A percentile compares a stretch with the other conserved stretches of the same genome.
These are phyloP conservation scores for Aspergillus sclerotialis DNA, from an alignment of 2,329 filamentous ascomycete species.

Conservation along the genomic window DNA sequence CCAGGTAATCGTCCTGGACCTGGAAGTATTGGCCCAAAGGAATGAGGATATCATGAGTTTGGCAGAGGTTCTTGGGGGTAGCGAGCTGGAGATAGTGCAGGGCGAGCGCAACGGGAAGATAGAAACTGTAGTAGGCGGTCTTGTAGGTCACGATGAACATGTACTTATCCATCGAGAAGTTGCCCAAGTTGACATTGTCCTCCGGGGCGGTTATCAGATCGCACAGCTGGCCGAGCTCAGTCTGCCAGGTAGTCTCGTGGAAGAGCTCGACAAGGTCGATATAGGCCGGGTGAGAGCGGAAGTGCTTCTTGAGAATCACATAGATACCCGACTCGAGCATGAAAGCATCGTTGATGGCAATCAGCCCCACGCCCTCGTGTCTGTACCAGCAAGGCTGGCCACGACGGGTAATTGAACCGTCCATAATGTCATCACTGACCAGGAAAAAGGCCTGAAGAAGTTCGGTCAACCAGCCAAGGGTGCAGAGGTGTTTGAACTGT, in stretches of 20 bases:
- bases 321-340: constrained; percentile 91
- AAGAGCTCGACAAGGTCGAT: constrained; percentile 91
- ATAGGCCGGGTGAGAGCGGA: constrained; percentile 79
- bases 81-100: constrained; percentile 79
- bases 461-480: constrained; percentile 96
- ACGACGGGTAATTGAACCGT: constrained; percentile 86
- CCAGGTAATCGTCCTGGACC: constrained; percentile 96
- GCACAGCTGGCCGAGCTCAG: constrained; percentile 89
- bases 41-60: constrained; percentile 85
- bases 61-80: constrained; percentile 80
- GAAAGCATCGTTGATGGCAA: constrained; percentile 98
- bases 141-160: constrained; percentile 99
- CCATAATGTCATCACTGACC: constrained; percentile 98
- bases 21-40: constrained; percentile 99
- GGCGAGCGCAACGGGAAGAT: constrained; percentile 88
- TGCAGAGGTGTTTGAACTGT: constrained; percentile 81
- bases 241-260: constrained; percentile 90
- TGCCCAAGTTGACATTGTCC: constrained; percentile 83
- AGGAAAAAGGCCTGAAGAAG: constrained; percentile 98
- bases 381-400: constrained; percentile 96
- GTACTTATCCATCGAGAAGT: constrained; percentile 91
- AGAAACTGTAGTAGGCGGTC: constrained; percentile 99
- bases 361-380: constrained; percentile 79
- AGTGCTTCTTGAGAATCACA: constrained; percentile 85
- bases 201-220: constrained; percentile 95